Base-by-base conservation (phyloP, 306 rosid species). In the Casuarina cunninghamiana region DNA sequence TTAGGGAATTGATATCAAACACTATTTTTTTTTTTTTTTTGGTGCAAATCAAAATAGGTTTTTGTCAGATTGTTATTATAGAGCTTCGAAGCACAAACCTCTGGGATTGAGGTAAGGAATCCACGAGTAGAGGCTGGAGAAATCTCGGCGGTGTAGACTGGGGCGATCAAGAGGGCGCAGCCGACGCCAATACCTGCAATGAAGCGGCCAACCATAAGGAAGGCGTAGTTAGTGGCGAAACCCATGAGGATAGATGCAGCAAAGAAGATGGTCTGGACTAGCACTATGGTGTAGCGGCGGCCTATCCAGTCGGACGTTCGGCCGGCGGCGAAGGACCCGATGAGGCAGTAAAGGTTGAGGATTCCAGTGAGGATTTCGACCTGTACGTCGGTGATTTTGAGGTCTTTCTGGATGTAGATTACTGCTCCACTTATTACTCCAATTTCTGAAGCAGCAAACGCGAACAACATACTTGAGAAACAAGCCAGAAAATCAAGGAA, bases 361-460 rank as follows among this genome's bases (percentile, higher is more conserved):
- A 95, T 92, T 0, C 98, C 97, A 0, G 83, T 43, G 6, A 95
- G 87, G 13, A 95, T 44, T 71, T 92, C 97, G 1, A 90, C 73
- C 57, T 92, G 55, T 0, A 38, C 77, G 83, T 95, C 93, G 0
- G 80, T 44, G 17, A 92, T 38, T 54, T 79, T 77, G 11, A 95
- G 79, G 79, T 95, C 97, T 0, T 83, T 17, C 75, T 91, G 13
- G 49, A 95, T 95, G 77, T 58, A 89, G 10, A 89, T 76, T 0
- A 32, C 78, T 0, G 97, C 98, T 79, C 98, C 98, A 72, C 98
- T 95, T 97, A 95, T 95, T 55, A 95, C 98, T 12, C 98, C 98
- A 26, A 90, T 81, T 82, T 95, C 98, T 94, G 89, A 67, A 48
- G 71, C 76, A 76, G 43, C 10, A 17, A 9, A 10, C 2, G 58